Percentiles rank a stretch among this genome's conserved stretches.
Conservation (phyloP, 108 stramenopile genomes). For the Tribonema minus region DNA sequence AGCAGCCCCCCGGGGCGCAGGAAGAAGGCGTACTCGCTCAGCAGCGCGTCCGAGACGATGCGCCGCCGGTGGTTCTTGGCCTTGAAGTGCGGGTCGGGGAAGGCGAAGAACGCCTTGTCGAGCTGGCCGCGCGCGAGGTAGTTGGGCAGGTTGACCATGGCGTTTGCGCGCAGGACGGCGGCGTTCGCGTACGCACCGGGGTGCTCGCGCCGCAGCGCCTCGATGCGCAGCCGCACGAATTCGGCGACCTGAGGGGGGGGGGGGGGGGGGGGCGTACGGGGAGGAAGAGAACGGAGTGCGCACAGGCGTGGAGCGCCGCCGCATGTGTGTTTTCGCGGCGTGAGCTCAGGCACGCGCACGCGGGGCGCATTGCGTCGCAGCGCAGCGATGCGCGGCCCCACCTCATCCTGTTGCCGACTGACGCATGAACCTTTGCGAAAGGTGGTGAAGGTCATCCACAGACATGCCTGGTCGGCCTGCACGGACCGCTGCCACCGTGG, state of each 20-base stretch:
- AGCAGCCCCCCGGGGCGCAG: slow-evolving; percentile 68
- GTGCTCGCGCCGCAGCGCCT: slow-evolving; percentile 71
- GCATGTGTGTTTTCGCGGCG: no score
- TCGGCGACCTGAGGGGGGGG: slow-evolving; percentile 54
- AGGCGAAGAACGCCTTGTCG: slow-evolving; percentile 87
- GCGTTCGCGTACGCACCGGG: slow-evolving; percentile 74
- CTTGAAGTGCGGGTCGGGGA: slow-evolving; percentile 97
- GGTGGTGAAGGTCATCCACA: no score
- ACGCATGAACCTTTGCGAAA: no score
- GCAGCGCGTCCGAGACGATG: slow-evolving; percentile 71
- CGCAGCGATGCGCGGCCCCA: no score
- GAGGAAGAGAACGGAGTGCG: no score
- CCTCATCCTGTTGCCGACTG: no score
- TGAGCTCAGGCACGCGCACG: no score
- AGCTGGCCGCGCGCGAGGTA: slow-evolving; percentile 54
- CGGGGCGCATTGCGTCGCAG: no score
- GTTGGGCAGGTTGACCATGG: slow-evolving; percentile 66
- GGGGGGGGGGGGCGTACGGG: no score
- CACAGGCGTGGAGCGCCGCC: no score
- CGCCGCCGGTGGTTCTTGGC: slow-evolving; percentile 90
- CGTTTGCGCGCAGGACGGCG: slow-evolving; percentile 77
- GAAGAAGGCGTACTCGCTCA: slow-evolving; percentile 86
- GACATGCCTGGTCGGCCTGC: no score
- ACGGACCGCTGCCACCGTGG: no score
- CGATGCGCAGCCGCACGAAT: slow-evolving; percentile 86